These are phyloP conservation scores for Pestalotiopsis sp. DNA, from an alignment of 2,329 filamentous ascomycete genomes.

Conservation along the genomic window DNA sequence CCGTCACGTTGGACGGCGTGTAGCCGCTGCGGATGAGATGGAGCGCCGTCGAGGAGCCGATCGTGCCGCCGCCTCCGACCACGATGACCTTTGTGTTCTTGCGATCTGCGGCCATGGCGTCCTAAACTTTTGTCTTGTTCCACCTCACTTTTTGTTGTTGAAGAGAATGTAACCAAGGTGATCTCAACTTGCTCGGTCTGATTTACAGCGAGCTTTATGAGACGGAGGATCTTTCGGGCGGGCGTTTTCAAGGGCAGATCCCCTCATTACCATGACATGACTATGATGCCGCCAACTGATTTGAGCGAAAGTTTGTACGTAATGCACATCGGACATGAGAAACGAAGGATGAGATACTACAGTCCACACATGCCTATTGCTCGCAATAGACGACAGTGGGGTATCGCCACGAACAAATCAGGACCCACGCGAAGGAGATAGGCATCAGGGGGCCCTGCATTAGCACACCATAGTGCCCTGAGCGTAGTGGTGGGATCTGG, in stretches of 20 bases:
- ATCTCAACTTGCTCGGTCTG: background rate
- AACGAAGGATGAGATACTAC: background rate
- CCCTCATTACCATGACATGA: background rate
- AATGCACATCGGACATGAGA: background rate
- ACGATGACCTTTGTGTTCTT: slow-evolving; percentile 36
- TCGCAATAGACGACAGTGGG: background rate
- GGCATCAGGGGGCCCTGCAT: background rate
- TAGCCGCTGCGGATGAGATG: slow-evolving; percentile 46
- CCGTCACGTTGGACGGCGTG: slow-evolving; percentile 44
- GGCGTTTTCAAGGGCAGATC: slow-evolving; percentile 7
- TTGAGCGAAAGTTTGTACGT: background rate
- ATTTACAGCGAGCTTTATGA: slow-evolving; percentile 5
- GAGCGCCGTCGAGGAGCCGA: slow-evolving; percentile 48
- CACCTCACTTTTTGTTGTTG: too few species aligned
- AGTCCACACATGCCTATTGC: background rate
- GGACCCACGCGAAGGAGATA: background rate
- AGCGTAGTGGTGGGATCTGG: background rate
- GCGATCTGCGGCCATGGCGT: slow-evolving; percentile 25
- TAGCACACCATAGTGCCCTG: background rate
- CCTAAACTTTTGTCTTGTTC: too few species aligned
- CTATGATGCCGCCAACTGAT: background rate
- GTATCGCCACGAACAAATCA: background rate
- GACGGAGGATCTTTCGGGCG: slow-evolving; percentile 16
- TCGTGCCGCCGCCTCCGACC: slow-evolving; percentile 50
- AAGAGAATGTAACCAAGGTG: too few species aligned